Evolutionary conservation across 2,329 filamentous ascomycete species (phyloP).

Genomic region (Neopestalotiopsis sp.): DNA sequence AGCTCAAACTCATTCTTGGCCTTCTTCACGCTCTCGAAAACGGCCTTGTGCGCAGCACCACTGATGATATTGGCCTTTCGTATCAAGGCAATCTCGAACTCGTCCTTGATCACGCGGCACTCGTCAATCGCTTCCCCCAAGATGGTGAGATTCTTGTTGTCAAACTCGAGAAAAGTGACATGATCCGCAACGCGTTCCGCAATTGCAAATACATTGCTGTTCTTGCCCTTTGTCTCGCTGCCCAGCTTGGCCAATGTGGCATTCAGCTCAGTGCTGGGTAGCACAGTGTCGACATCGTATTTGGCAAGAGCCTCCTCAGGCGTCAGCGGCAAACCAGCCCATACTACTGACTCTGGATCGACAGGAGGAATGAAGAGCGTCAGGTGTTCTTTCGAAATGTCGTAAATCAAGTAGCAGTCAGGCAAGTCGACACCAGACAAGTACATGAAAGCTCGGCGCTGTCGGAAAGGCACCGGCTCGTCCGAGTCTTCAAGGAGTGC

Average conservation of each 20-base stretch:
- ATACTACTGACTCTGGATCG: conserved; percentile 88
- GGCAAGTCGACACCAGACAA: conserved; percentile 83
- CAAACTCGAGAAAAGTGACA: conserved; percentile 74
- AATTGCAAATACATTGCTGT: conserved; percentile 74
- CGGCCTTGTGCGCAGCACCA: conserved; percentile 67
- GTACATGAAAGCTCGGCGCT: conserved; percentile 95
- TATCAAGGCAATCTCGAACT: conserved; percentile 76
- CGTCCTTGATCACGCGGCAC: conserved; percentile 74
- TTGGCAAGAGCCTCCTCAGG: conserved; percentile 74
- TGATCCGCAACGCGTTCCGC: conserved; percentile 75
- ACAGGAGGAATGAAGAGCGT: conserved; percentile 92
- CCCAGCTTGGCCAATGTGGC: conserved; percentile 66
- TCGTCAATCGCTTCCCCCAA: conserved; percentile 71
- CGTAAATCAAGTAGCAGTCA: conserved; percentile 82
- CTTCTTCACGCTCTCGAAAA: conserved; percentile 64
- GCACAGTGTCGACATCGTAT: conserved; percentile 84
- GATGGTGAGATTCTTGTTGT: conserved; percentile 62
- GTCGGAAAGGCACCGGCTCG: conserved; percentile 79
- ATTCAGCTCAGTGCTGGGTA: conserved; percentile 76
- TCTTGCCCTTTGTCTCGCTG: conserved; percentile 34
- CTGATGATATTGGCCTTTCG: conserved; percentile 75
- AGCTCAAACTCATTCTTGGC: conserved; percentile 83
- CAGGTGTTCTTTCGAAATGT: conserved; percentile 73
- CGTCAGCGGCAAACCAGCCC: conserved; percentile 86
- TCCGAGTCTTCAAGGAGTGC: conserved; percentile 90